These are phyloP conservation scores for Quercus engelmannii DNA, from an alignment of 306 rosid genomes.

Conservation along the genomic window DNA sequence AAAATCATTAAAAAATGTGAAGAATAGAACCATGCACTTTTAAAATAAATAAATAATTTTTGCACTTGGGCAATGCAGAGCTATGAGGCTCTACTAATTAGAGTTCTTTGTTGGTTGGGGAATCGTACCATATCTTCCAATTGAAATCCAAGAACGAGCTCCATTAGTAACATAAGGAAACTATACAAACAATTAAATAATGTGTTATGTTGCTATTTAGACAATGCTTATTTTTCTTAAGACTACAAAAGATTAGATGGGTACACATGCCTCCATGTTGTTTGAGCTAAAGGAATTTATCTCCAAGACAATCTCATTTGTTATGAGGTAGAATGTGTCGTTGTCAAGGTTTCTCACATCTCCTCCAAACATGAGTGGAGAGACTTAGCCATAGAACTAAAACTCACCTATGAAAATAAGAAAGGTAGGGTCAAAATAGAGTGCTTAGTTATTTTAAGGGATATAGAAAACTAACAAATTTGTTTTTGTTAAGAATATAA, in stretches of 20 bases:
- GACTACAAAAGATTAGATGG: constrained; percentile 5
- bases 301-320: constrained; percentile 70
- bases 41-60: too few species aligned
- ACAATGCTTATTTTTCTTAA: background rate
- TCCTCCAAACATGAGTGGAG: too few species aligned
- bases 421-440: constrained; percentile 7
- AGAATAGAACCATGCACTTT: background rate
- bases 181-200: constrained; percentile 42
- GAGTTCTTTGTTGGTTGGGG: background rate
- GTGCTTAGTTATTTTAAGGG: background rate
- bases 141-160: too few species aligned
- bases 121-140: too few species aligned
- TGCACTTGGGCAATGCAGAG: background rate
- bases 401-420: too few species aligned
- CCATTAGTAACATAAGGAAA: constrained; percentile 46
- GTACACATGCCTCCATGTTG: constrained; percentile 72
- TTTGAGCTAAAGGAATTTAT: constrained; percentile 26
- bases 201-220: background rate
- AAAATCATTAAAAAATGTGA: too few species aligned
- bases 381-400: too few species aligned
- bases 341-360: constrained; percentile 70
- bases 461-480: constrained; percentile 9
- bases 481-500: background rate
- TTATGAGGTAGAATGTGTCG: constrained; percentile 47
- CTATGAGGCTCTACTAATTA: constrained; percentile 6